These are phyloP conservation scores for Malus hybrid DNA, from an alignment of 331 rosid genomes.

Conservation along the genomic window DNA sequence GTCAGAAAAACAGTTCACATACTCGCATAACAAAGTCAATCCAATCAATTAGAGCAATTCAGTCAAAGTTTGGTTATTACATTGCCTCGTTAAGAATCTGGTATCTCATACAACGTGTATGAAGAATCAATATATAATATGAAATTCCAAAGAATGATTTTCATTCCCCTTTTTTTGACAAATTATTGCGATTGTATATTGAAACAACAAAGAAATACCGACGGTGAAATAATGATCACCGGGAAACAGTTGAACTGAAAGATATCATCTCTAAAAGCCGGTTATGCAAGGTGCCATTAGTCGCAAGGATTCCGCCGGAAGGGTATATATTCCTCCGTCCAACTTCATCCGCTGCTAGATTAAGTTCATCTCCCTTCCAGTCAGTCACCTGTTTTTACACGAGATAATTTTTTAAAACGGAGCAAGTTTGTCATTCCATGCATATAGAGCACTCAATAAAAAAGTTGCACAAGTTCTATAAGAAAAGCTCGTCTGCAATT, in stretches of 20 bases:
- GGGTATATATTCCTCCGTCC: slow-evolving; percentile 64
- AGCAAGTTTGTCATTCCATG: background rate
- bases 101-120: background rate
- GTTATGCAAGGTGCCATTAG: slow-evolving; percentile 53
- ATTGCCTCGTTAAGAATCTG: background rate
- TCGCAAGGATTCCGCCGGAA: slow-evolving; percentile 61
- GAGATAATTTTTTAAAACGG: background rate
- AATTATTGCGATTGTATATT: background rate
- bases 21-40: background rate
- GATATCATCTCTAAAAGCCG: slow-evolving; percentile 44
- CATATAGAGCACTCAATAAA: background rate
- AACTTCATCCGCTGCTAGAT: slow-evolving; percentile 64
- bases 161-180: background rate
- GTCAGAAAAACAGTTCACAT: no score
- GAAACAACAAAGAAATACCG: background rate
- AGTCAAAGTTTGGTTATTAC: background rate
- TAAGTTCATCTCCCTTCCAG: slow-evolving; percentile 64
- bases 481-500: background rate
- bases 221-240: background rate
- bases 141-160: background rate
- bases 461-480: no score
- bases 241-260: slow-evolving; percentile 30
- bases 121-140: background rate
- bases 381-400: slow-evolving; percentile 58
- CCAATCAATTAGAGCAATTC: background rate